Evolutionary conservation across 768 basidiomycete species (phyloP), one percentile per base, ranked within the genome.

Genomic region (Sutorius australiensis): DNA sequence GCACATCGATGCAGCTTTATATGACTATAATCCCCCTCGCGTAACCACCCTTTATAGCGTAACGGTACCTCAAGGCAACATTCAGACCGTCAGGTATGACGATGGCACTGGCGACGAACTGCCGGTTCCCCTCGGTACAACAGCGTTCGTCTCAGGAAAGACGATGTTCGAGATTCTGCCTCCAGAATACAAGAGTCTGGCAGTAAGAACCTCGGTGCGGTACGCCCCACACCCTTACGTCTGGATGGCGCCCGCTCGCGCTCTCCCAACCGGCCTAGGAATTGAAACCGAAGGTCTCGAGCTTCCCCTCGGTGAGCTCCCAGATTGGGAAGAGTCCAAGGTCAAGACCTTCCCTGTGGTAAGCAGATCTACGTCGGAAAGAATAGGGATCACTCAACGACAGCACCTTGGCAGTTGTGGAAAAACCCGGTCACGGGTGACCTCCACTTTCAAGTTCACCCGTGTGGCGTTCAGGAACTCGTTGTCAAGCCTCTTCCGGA

Each of bases 1-100:
- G 91, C 90, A 95, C 67, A 92, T 94, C 69, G 92, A 94, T 60
- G 92, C 92, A 1, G 90, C 90, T 3, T 71, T 92, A 34, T 89
- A 89, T 65, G 81, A 86, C 50, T 75, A 86, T 12, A 80, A 81
- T n/a, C 89, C 89, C n/a, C 92, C 92, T 4, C 85, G 79, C 57
- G 92, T 89, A 38, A 94, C 92, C 7, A 89, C 92, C 0, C 80
- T 94, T n/a, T 92, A 91, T 59, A 89, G 83, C 1, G 76, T 94
- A 55, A 74, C 61, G 3, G 85, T 94, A 0, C 93, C 92, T 3
- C 56, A 75, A 21, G 92, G 90, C 2, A 63, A 72, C 13, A 63
- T 56, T 19, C 91, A 95, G 75, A 75, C 73, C 4, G 79, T 80
- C 56, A 72, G 86, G 54, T 92, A 93, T 63, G 91, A 92, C 62